Conservation (phyloP, 75 land plant genomes). For the Sequoia sempervirens region DNA sequence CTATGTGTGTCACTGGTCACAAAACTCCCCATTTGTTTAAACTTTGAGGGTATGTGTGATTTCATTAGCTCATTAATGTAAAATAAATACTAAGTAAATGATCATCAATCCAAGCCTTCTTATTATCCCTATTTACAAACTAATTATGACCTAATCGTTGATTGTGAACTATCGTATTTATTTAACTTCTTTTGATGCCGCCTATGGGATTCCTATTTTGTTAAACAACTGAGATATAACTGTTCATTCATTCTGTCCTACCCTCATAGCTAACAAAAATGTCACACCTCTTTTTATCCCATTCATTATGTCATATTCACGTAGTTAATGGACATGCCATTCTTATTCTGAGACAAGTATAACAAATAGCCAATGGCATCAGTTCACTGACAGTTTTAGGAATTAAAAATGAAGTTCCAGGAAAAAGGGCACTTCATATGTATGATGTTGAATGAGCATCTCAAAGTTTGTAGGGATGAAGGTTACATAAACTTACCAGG, state of each 20-base stretch:
- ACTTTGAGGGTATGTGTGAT: not conserved
- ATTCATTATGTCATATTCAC: not conserved
- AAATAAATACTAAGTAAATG: not conserved
- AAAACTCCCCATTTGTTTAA: not conserved
- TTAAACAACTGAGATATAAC: not conserved
- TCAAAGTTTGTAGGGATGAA: not conserved
- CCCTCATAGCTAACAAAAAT: not conserved
- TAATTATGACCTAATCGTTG: not conserved
- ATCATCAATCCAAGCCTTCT: not conserved
- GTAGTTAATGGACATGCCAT: not conserved
- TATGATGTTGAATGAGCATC: not conserved
- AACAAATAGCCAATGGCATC: not conserved
- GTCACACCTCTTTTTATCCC: no score
- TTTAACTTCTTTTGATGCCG: not conserved
- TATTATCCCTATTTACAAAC: not conserved
- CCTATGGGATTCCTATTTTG: not conserved
- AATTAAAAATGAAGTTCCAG: not conserved
- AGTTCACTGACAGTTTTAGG: not conserved
- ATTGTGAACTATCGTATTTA: not conserved
- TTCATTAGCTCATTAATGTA: not conserved
- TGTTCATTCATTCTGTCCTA: not conserved
- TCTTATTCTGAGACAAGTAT: not conserved
- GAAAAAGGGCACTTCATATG: not conserved
- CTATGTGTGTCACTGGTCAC: not conserved
- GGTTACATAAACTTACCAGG: conserved; percentile 61